Percentiles rank a stretch among this genome's conserved stretches.
These are phyloP conservation scores for Russula olivacea DNA, from an alignment of 768 basidiomycete species.

Conservation along the genomic window DNA sequence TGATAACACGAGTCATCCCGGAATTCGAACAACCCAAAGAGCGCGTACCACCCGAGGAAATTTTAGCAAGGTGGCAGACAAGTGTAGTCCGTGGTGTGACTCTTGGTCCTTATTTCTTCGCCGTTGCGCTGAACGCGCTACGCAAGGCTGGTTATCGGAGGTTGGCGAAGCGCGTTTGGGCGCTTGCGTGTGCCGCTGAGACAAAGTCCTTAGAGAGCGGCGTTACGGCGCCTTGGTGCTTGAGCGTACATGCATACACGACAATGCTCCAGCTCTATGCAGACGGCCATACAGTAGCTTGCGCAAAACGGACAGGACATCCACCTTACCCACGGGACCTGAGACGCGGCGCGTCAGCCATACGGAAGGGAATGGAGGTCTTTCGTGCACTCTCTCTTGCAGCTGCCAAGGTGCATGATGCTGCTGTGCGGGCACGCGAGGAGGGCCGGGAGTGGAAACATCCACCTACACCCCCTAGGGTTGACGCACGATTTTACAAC, in stretches of 20 bases:
- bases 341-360: not conserved
- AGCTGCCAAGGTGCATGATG: constrained; percentile 1
- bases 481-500: constrained; percentile 67
- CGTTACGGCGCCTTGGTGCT: constrained; percentile 47
- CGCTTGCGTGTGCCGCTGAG: constrained; percentile 55
- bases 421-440: not conserved
- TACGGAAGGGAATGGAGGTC: constrained; percentile 12
- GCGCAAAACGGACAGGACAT: not conserved
- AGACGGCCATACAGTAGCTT: constrained; percentile 25
- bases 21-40: constrained; percentile 35
- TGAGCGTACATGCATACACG: constrained; percentile 65
- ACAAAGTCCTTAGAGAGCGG: constrained; percentile 41
- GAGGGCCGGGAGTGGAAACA: not conserved
- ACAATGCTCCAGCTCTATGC: constrained; percentile 62
- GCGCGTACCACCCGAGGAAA: not conserved
- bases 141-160: constrained; percentile 48
- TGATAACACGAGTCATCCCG: constrained; percentile 55
- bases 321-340: not conserved
- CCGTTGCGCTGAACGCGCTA: constrained; percentile 54
- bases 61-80: constrained; percentile 1
- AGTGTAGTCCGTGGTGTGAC: constrained; percentile 1
- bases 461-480: not conserved
- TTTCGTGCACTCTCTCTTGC: constrained; percentile 10
- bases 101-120: constrained; percentile 58
- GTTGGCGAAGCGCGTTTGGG: constrained; percentile 59